Evolutionary conservation across 176 grass and related monocot genomes (phyloP).

Genomic region (Poa annua): DNA sequence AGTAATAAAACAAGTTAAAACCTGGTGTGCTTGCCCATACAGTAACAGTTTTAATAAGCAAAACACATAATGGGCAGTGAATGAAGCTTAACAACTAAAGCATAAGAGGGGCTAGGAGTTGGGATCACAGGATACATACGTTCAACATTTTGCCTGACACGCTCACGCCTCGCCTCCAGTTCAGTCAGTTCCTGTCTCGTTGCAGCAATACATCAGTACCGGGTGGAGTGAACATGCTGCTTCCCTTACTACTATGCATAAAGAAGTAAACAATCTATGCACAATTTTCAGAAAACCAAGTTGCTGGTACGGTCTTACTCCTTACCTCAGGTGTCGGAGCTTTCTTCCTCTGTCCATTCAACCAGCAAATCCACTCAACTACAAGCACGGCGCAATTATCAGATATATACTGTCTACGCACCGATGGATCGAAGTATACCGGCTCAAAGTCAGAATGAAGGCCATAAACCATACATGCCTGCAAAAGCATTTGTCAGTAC

Average conservation of each 20-base stretch:
- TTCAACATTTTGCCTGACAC: slow-evolving; percentile 79
- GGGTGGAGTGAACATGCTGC: slow-evolving; percentile 19
- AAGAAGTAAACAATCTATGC: neutral
- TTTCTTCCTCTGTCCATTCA: slow-evolving; percentile 95
- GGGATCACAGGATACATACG: slow-evolving; percentile 50
- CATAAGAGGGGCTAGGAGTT: neutral
- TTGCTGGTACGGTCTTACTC: neutral
- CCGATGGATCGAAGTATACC: neutral
- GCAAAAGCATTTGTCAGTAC: slow-evolving; percentile 6
- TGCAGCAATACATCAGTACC: slow-evolving; percentile 2
- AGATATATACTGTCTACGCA: slow-evolving; percentile 24
- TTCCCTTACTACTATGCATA: neutral
- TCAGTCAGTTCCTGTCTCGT: slow-evolving; percentile 74
- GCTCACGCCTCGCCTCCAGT: slow-evolving; percentile 74
- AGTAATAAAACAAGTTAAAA: neutral
- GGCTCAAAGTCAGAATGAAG: slow-evolving; percentile 39
- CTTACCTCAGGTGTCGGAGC: slow-evolving; percentile 80
- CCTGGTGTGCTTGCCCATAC: neutral
- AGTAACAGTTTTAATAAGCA: neutral
- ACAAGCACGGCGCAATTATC: slow-evolving; percentile 41
- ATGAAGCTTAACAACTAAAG: neutral
- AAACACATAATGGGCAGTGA: neutral
- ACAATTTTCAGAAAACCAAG: neutral
- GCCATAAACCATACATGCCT: slow-evolving; percentile 53
- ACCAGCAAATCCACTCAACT: slow-evolving; percentile 99